Evolutionary conservation across 2,329 filamentous ascomycete species (phyloP), one percentile per base, ranked within the genome.

Genomic region (Apiospora malaysiana): DNA sequence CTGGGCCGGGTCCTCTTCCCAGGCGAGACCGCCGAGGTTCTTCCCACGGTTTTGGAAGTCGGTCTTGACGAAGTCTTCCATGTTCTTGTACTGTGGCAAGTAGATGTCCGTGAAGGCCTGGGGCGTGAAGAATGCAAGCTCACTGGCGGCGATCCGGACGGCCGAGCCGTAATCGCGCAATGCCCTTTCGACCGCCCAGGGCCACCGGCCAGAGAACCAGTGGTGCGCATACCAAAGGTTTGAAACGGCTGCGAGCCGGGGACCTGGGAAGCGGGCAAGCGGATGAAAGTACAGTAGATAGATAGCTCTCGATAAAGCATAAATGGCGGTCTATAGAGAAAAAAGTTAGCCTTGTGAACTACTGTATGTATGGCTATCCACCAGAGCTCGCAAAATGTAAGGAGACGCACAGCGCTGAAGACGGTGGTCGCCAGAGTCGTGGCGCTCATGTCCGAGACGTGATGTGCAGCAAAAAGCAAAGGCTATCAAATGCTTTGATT

Each of bases 51-150:
- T 72, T 43, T 75, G 70, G 51, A 75, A 72, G 42, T 75, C 68
- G 10, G 74, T 75, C 70, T 76, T 75, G 21, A 68, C 67, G 42
- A 77, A 76, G 2, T 69, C 47, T 71, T 77, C 74, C 6, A 73
- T 67, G 14, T 70, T 68, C 14, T 71, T 72, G 7, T 72, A 49
- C 16, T 74, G 71, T 5, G 74, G 70, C 68, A 70, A 68, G 27
- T 75, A 75, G 5, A 75, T 74, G 42, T 77, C 74, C 71, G n/a
- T 49, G 16, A 72, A 68, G 4, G 73, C 74, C 32, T 72, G 18
- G 2, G 73, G 72, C 27, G 32, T 68, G 18, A 69, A 42, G 40
- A 76, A 74, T 8, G 71, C 71, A 0, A 75, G 70, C 56, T 75
- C 75, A 43, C 74, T 76, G 16, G 75, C 74, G 16, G 74, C 73